A percentile compares a stretch with the other conserved stretches of the same genome.
Evolutionary conservation across 140 eudicot genomes (phyloP).

Genomic region (Erigeron philadelphicus): DNA sequence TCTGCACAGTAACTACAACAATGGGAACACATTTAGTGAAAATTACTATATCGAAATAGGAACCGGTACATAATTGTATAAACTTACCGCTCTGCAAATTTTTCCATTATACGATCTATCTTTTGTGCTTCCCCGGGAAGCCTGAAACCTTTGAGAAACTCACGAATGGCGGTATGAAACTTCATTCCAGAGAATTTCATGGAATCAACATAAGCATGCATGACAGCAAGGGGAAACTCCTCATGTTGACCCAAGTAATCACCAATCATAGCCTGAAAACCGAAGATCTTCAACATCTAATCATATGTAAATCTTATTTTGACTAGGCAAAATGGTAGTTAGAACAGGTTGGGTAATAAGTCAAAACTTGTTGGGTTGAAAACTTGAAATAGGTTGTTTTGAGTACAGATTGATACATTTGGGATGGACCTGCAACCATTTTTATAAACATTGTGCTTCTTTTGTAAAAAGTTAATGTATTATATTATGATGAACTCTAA

Average conservation of each 20-base stretch:
- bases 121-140: conserved; percentile 59
- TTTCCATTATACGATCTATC: conserved; percentile 54
- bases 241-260: conserved; percentile 56
- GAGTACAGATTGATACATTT: not conserved
- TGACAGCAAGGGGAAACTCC: conserved; percentile 43
- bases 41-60: not conserved
- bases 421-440: not conserved
- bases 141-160: conserved; percentile 46
- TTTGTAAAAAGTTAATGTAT: not conserved
- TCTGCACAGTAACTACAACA: conserved; percentile 56
- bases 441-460: not conserved
- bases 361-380: not conserved
- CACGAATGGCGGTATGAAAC: conserved; percentile 47
- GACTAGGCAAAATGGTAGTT: not conserved
- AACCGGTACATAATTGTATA: not conserved
- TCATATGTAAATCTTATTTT: not conserved
- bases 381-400: not conserved
- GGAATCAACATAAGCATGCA: conserved; percentile 57
- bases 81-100: conserved; percentile 66
- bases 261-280: conserved; percentile 55
- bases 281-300: conserved; percentile 10
- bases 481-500: not conserved
- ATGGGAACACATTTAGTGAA: conserved; percentile 2
- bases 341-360: not conserved
- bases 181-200: conserved; percentile 44